Percentiles rank a stretch among this genome's conserved stretches.
These are phyloP conservation scores for Tetradesmus obliquus DNA, from an alignment of 139 green algal genomes.

Conservation along the genomic window DNA sequence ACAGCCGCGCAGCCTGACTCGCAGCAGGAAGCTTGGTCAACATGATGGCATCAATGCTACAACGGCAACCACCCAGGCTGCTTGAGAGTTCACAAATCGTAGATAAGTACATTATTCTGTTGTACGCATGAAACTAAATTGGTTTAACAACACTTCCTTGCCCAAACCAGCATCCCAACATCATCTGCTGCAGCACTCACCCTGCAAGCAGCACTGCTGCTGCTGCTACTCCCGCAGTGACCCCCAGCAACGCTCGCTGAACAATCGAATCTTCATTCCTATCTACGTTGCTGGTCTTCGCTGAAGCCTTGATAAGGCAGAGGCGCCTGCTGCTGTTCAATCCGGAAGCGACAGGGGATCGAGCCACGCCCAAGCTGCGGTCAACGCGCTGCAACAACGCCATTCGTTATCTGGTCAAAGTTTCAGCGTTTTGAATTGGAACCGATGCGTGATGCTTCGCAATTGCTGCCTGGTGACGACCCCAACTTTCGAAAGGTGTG, in stretches of 20 bases:
- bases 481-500: neutral
- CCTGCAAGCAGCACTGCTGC: neutral
- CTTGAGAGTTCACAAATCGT: too few relatives aligned
- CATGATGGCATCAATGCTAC: neutral
- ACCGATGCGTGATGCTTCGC: neutral
- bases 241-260: neutral
- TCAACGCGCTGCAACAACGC: neutral
- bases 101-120: too few relatives aligned
- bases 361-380: neutral
- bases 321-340: neutral
- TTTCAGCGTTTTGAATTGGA: neutral
- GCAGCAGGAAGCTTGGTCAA: too few relatives aligned
- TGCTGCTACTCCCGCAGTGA: conserved; percentile 6
- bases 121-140: too few relatives aligned
- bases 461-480: neutral
- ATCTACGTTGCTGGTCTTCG: neutral
- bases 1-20: too few relatives aligned
- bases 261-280: neutral
- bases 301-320: neutral
- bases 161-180: neutral
- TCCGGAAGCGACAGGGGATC: neutral
- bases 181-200: neutral
- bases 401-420: neutral
- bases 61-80: too few relatives aligned
- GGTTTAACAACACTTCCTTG: neutral